These are phyloP conservation scores for Protea cynaroides DNA, from an alignment of 164 flowering plant genomes.

Conservation along the genomic window DNA sequence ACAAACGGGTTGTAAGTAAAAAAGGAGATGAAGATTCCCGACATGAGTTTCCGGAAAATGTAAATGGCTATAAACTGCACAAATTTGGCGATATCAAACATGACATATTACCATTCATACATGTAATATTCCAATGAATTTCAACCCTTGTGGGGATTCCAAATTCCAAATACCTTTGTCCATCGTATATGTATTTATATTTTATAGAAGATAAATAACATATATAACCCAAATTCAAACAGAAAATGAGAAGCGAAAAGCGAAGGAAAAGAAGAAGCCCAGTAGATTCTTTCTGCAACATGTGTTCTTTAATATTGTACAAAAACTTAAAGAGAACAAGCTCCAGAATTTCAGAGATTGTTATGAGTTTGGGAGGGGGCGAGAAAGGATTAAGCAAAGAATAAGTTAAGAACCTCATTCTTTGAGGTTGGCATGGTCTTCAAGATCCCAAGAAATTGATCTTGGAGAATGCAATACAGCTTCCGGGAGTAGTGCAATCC, in stretches of 20 bases:
- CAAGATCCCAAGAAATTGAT: conserved; percentile 53
- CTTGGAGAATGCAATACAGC: conserved; percentile 69
- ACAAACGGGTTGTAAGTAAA: too few relatives aligned
- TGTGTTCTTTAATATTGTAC: not conserved
- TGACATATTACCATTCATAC: not conserved
- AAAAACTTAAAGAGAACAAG: conserved; percentile 3
- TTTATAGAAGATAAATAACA: too few relatives aligned
- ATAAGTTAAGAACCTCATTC: conserved; percentile 33
- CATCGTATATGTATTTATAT: too few relatives aligned
- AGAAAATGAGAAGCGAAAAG: not conserved
- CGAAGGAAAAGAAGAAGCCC: not conserved
- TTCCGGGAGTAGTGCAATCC: conserved; percentile 72
- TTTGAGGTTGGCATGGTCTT: conserved; percentile 47
- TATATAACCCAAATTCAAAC: not conserved
- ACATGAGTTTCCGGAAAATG: not conserved
- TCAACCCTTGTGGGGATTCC: not conserved
- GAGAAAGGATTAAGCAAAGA: not conserved
- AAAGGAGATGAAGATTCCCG: not conserved
- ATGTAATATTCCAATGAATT: not conserved
- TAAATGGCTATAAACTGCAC: not conserved
- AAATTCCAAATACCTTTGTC: not conserved
- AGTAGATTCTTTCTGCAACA: not conserved
- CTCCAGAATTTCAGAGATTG: not conserved
- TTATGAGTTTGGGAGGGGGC: not conserved
- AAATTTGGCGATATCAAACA: not conserved